Base-by-base conservation (phyloP, 495 filamentous ascomycete genomes). In the Aspergillus ostianus region DNA sequence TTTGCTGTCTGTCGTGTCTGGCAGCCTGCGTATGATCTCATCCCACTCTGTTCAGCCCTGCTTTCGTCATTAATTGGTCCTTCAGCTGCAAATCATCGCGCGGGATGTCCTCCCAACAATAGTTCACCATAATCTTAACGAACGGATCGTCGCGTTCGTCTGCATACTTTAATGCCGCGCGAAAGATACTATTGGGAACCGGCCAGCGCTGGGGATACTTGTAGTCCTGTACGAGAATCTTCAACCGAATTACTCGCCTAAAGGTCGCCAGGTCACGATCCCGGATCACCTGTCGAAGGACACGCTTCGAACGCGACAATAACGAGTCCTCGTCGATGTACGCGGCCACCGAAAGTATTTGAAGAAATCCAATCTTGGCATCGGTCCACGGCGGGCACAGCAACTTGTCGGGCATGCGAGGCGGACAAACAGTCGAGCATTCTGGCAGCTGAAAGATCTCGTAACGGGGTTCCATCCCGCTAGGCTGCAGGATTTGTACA, bases 341-440 rank as follows among this genome's bases (percentile, higher is more conserved):
- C 1, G 76, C 73, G 26, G 70, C 69, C 9, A 55, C 29, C 6
- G 72, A 62, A 0, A 80, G 55, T 0, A 79, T 32, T 6, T 70
- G 58, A 0, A 83, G 67, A 41, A 83, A 79, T 13, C 75, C 69
- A 13, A 78, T 65, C 49, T 80, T 78, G 6, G 64, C 18, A 2
- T 66, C 57, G 1, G 74, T 77, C 78, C 78, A 83, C 6, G 80
- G 80, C 1, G 69, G 55, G 19, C 65, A 61, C 3, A 83, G 68
- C 2, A 83, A 49, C 58, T 78, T 79, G 19, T 73, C 67, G 0
- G 77, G 77, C 19, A 80, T 70, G n/a, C 69, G 70, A 0, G 63
- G 61, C 6, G 65, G 67, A 5, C 67, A 54, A 0, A 63, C 52
- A 17, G 51, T 32, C 0, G 64, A 57, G 46, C 66, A 68, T 36